Base-by-base conservation (phyloP, 2,329 filamentous ascomycete species). In the Aspergillus hiratsukae region DNA sequence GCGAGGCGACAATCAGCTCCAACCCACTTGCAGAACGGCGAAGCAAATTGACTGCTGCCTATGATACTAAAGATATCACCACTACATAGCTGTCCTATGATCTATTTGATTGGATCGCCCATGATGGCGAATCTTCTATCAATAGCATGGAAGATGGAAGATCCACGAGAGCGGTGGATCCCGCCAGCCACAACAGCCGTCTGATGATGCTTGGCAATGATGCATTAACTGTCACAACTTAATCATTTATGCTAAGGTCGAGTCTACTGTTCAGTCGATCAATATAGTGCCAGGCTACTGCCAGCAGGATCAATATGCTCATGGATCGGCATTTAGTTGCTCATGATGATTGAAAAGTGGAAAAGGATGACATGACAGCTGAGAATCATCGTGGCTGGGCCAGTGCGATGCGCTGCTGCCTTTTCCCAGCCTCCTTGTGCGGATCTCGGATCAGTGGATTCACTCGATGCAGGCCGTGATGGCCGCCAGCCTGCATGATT, bases 361-460 rank as follows among this genome's bases (percentile, higher is more conserved):
- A 23, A 21, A 46, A 17, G 5, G 3, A 21, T 46, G 43, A 7
- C 43, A 46, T 29, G 21, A 37, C 27, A 50, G 48, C 31, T 19
- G 11, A 17, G 23, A 45, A 31, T 9, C 28, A 35, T 27, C 48
- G 53, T 55, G 48, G 53, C 46, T 51, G 53, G 53, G 25, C 53
- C 40, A 51, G 29, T 40, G 28, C 31, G 25, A 19, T 46, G 21
- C 4, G 23, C 41, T 50, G 29, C 25, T 55, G 46, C 23, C 49
- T 55, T 40, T 45, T 43, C 51, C 53, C 53, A 55, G 53, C 53
- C 53, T 55, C 53, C 48, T 31, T 17, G 43, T 45, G 19, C 4
- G 23, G 23, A 54, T 31, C 17, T 37, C 28, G 23, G 25, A 48
- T 25, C 14, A 43, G 31, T 54, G 52, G 43, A 43, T 54, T 48